Conservation (phyloP, 2,329 filamentous ascomycete genomes). For the Colletotrichum spaethianum region DNA sequence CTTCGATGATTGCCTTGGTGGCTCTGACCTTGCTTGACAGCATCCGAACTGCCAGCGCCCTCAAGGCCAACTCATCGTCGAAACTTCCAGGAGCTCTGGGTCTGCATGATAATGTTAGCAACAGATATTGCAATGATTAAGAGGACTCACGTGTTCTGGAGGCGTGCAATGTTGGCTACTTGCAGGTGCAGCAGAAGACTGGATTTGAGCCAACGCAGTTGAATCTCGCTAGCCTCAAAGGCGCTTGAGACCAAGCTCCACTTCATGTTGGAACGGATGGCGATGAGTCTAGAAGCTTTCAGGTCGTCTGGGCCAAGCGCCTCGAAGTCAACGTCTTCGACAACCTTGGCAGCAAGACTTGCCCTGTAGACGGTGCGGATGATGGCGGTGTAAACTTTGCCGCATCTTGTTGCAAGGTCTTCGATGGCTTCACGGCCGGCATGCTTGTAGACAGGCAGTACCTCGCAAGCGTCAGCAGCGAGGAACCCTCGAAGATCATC, state of each 20-base stretch:
- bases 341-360: constrained; percentile 26
- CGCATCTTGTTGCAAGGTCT: constrained; percentile 27
- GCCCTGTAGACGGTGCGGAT: constrained; percentile 27
- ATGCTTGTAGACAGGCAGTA: constrained; percentile 17
- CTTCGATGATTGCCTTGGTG: constrained; percentile 6
- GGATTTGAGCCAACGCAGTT: constrained; percentile 16
- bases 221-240: not conserved
- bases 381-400: constrained; percentile 21
- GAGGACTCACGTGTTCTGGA: constrained; percentile 17
- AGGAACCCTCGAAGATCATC: constrained; percentile 26
- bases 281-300: constrained; percentile 24
- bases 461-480: constrained; percentile 12
- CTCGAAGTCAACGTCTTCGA: constrained; percentile 13
- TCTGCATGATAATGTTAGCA: not conserved
- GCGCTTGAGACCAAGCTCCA: not conserved
- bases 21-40: constrained; percentile 1
- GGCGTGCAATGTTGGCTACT: constrained; percentile 24
- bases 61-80: constrained; percentile 33
- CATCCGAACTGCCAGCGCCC: constrained; percentile 29
- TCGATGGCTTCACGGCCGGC: constrained; percentile 28
- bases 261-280: constrained; percentile 18
- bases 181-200: constrained; percentile 26
- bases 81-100: constrained; percentile 29
- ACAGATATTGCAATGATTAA: accelerated
- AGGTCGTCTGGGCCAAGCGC: constrained; percentile 20